Percentiles rank a stretch among this genome's conserved stretches.
These are phyloP conservation scores for Geotrichum fermentans DNA, from an alignment of 1,139 yeast species.

Conservation along the genomic window DNA sequence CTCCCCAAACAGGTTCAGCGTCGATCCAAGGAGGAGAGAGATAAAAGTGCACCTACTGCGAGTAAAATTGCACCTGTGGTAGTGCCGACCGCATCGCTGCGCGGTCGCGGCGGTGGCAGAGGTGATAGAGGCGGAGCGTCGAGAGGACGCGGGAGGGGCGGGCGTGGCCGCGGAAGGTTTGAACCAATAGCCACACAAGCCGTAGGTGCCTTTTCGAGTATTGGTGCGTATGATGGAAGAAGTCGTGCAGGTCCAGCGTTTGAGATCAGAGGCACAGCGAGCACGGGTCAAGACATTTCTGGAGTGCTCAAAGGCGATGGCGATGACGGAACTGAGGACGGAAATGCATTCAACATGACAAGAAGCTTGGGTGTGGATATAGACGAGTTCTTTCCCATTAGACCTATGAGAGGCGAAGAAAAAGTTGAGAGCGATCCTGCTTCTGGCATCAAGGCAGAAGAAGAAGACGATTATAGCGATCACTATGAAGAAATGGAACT, in stretches of 20 bases:
- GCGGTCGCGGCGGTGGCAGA: slow-evolving; percentile 23
- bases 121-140: slow-evolving; percentile 19
- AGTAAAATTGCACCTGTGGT: slow-evolving; percentile 35
- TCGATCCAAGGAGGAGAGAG: slow-evolving; percentile 77
- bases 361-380: slow-evolving; percentile 11
- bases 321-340: slow-evolving; percentile 7
- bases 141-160: slow-evolving; percentile 28
- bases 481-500: slow-evolving; percentile 9
- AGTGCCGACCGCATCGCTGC: slow-evolving; percentile 21
- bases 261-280: slow-evolving; percentile 13
- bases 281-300: slow-evolving; percentile 5
- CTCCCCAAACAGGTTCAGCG: slow-evolving; percentile 81
- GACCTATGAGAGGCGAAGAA: slow-evolving; percentile 16
- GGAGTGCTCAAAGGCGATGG: slow-evolving; percentile 4
- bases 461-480: slow-evolving; percentile 23
- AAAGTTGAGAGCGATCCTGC: slow-evolving; percentile 3
- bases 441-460: background rate
- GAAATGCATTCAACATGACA: slow-evolving; percentile 20
- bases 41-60: slow-evolving; percentile 61
- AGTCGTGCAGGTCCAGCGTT: slow-evolving; percentile 16
- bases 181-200: slow-evolving; percentile 34
- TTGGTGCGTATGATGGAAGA: slow-evolving; percentile 22
- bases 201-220: slow-evolving; percentile 36
- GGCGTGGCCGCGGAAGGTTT: slow-evolving; percentile 35
- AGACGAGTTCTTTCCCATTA: slow-evolving; percentile 19